Base-by-base conservation (phyloP, 495 filamentous ascomycete species). In the Saxispiralis lemnorum region DNA sequence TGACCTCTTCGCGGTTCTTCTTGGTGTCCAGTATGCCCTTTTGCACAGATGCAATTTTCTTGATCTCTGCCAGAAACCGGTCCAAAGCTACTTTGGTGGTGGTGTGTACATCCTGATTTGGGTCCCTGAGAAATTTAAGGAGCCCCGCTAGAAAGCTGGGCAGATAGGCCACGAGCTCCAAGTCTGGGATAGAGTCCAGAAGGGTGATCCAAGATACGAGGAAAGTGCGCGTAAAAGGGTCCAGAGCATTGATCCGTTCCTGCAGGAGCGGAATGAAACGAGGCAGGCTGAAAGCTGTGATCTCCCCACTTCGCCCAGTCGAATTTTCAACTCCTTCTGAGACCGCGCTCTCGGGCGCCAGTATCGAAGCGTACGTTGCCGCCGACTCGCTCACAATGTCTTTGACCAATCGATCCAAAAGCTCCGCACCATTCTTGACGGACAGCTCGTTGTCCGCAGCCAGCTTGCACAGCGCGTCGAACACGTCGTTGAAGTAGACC, bases 321-420 rank as follows among this genome's bases (percentile, higher is more conserved):
- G 30, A 20, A n/a, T 50, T 38, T 15, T 35, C 35, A 9, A 45
- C 44, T 10, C 56, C 55, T 17, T 58, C 64, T 3, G 69, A 65
- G 34, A 72, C 69, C 44, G 67, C 70, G 31, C 56, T 60, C 20
- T 66, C 59, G 38, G 70, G 71, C 18, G 64, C 59, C 37, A 99
- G 63, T 1, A 95, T 69, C 0, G 88, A 95, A 12, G 96, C 78
- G 59, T 96, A 96, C 6, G 87, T 88, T 21, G 92, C 81, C 5
- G 92, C 92, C 4, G 86, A 94, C 61, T 99, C 92, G 1, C 88
- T 80, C 4, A 96, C 88, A 39, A 99, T 99, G 54, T 99, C 92
- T 59, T 99, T 99, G 45, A 99, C 78, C 16, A 99, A 67, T 13
- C 92, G 82, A 62, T 99, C 92, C 5, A 99, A 70, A 43, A 99